Evolutionary conservation across 208 protist genomes (phyloP).

Genomic region (Herpetomonas muscarum): DNA sequence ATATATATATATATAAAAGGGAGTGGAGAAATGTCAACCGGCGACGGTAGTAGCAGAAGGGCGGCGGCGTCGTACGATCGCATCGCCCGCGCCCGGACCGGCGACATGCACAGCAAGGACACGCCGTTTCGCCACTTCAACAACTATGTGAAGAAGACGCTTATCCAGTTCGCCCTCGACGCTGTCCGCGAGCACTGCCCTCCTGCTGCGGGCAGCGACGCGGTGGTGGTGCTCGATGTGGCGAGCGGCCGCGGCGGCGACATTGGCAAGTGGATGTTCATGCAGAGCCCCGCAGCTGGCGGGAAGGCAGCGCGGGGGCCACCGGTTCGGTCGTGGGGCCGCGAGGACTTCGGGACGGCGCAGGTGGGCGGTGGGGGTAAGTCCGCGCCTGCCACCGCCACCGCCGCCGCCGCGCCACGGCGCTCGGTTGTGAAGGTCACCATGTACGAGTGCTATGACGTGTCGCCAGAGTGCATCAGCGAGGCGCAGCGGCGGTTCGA

Average conservation of each 20-base stretch:
- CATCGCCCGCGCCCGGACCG: constrained; percentile 40
- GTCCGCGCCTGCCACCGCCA: neutral
- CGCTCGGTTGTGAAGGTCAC: constrained; percentile 6
- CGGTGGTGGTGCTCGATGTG: constrained; percentile 60
- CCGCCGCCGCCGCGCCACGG: neutral
- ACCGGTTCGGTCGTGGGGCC: constrained; percentile 10
- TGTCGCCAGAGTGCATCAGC: constrained; percentile 63
- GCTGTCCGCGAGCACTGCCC: constrained; percentile 8
- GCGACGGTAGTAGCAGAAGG: too few relatives aligned
- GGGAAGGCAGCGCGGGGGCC: constrained; percentile 4
- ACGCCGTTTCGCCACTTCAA: constrained; percentile 83
- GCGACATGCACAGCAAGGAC: constrained; percentile 59
- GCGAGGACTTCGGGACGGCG: neutral
- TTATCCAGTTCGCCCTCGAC: constrained; percentile 80
- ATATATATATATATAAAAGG: neutral
- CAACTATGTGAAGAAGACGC: constrained; percentile 82
- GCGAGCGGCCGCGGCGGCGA: constrained; percentile 80
- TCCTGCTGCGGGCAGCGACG: neutral
- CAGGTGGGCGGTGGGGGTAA: neutral
- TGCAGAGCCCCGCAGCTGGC: constrained; percentile 33
- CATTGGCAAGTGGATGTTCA: constrained; percentile 87
- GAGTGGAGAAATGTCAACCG: neutral
- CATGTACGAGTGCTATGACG: constrained; percentile 67
- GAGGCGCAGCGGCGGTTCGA: constrained; percentile 65
- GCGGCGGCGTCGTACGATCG: constrained; percentile 65